Conservation (phyloP, 345 rosid genomes). For the Crucihimalaya himalaica region DNA sequence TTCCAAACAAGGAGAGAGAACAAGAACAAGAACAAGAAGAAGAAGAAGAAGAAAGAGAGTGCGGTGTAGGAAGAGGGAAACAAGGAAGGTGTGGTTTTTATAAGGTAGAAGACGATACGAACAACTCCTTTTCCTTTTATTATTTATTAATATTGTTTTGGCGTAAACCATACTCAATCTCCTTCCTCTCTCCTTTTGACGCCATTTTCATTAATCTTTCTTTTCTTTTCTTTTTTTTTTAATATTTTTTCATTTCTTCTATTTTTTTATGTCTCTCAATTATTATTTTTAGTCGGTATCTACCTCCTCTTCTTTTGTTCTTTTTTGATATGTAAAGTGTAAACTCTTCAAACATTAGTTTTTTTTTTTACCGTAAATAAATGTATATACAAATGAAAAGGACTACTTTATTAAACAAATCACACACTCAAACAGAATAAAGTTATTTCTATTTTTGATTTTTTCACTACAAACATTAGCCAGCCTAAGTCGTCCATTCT, state of each 20-base stretch:
- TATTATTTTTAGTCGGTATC: constrained; percentile 38
- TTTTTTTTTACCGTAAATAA: neutral
- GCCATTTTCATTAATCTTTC: constrained; percentile 36
- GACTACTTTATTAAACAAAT: constrained; percentile 15
- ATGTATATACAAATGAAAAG: constrained; percentile 22
- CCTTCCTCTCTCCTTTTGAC: constrained; percentile 40
- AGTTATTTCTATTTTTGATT: no score
- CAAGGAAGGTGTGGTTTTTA: constrained; percentile 40
- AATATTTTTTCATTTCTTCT: constrained; percentile 14
- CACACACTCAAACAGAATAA: constrained; percentile 27
- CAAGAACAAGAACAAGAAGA: neutral
- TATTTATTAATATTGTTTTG: constrained; percentile 8
- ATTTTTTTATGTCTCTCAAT: constrained; percentile 23
- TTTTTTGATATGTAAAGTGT: constrained; percentile 22
- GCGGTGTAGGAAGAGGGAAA: constrained; percentile 44
- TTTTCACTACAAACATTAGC: constrained; percentile 22
- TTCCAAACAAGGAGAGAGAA: constrained; percentile 1
- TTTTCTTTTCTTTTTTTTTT: neutral
- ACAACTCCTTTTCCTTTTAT: constrained; percentile 37
- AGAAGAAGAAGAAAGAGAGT: constrained; percentile 27
- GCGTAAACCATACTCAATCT: constrained; percentile 49
- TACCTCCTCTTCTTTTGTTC: constrained; percentile 25
- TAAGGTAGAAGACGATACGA: constrained; percentile 38
- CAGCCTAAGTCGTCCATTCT: constrained; percentile 16
- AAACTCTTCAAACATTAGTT: constrained; percentile 21